A percentile compares a stretch with the other conserved stretches of the same genome.
phyloP scores from a whole-genome alignment of 2,329 filamentous ascomycete species.

The Aspergillus candidus region DNA sequence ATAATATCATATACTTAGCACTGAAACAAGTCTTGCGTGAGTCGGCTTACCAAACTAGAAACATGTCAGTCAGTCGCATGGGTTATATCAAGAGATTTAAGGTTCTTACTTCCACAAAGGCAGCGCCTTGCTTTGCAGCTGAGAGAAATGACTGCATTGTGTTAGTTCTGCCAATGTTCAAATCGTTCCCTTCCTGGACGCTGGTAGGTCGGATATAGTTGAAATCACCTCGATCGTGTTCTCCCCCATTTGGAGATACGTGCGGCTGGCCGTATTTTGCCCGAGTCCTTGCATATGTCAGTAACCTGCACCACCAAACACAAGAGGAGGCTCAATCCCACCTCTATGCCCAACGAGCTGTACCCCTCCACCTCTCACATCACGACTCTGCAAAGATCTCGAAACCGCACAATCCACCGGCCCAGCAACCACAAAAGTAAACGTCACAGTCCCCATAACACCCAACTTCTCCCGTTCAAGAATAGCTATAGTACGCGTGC shows the following conservation, averaged over 20 bases:
- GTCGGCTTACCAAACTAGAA: slow-evolving; percentile 6
- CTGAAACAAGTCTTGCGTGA: background rate
- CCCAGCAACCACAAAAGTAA: slow-evolving; percentile 27
- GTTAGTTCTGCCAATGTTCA: background rate
- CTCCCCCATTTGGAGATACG: slow-evolving; percentile 34
- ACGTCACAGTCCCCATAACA: slow-evolving; percentile 28
- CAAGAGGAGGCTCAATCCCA: background rate
- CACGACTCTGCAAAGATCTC: too few relatives aligned
- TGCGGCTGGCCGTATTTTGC: slow-evolving; percentile 22
- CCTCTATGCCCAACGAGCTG: slow-evolving; percentile 33
- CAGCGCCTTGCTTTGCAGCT: slow-evolving; percentile 30
- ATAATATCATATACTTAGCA: background rate
- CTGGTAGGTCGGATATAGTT: too few relatives aligned
- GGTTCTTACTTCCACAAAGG: slow-evolving; percentile 29
- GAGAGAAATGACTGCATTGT: slow-evolving; percentile 27
- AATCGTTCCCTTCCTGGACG: too few relatives aligned
- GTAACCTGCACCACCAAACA: too few relatives aligned
- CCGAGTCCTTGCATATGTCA: slow-evolving; percentile 14
- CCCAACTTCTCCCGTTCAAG: slow-evolving; percentile 24
- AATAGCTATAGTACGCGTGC: slow-evolving; percentile 29
- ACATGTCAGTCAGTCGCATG: background rate
- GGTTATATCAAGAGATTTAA: background rate
- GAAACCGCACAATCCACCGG: background rate
- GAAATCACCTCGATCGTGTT: slow-evolving; percentile 30
- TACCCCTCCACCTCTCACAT: background rate